phyloP scores from a whole-genome alignment of 306 rosid species.

The Abrus pulchellus region DNA sequence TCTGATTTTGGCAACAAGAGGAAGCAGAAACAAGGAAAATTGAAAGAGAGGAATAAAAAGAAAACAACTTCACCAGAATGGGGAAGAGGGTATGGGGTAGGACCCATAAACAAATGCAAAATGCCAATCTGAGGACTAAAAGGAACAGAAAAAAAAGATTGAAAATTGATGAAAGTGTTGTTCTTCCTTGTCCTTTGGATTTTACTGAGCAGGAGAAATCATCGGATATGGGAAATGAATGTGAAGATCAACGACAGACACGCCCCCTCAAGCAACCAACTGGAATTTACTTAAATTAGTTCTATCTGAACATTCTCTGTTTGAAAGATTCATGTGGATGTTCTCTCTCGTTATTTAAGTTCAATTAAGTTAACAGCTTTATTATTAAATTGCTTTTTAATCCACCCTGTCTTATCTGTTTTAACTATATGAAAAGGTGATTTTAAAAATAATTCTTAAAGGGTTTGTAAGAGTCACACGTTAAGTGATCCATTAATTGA shows the following conservation, averaged over 20 bases:
- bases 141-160: neutral
- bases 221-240: constrained; percentile 43
- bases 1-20: constrained; percentile 23
- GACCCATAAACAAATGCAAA: constrained; percentile 41
- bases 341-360: constrained; percentile 3
- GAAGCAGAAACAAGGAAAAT: constrained; percentile 22
- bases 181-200: constrained; percentile 30
- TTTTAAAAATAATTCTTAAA: neutral
- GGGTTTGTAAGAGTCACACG: neutral
- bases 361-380: neutral
- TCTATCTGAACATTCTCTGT: neutral
- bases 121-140: constrained; percentile 21
- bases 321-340: neutral
- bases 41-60: constrained; percentile 29
- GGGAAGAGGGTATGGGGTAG: constrained; percentile 37
- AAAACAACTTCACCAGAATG: constrained; percentile 52
- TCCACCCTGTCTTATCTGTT: neutral
- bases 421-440: neutral
- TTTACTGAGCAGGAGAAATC: constrained; percentile 41
- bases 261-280: constrained; percentile 44
- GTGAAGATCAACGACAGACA: neutral
- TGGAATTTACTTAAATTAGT: constrained; percentile 47
- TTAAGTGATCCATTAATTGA: neutral
- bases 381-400: neutral
- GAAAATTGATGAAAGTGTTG: neutral